Evolutionary conservation across 2,329 filamentous ascomycete genomes (phyloP), one percentile per base, ranked within the genome.

Genomic region (Dryadomyces quercus-mongolicae): DNA sequence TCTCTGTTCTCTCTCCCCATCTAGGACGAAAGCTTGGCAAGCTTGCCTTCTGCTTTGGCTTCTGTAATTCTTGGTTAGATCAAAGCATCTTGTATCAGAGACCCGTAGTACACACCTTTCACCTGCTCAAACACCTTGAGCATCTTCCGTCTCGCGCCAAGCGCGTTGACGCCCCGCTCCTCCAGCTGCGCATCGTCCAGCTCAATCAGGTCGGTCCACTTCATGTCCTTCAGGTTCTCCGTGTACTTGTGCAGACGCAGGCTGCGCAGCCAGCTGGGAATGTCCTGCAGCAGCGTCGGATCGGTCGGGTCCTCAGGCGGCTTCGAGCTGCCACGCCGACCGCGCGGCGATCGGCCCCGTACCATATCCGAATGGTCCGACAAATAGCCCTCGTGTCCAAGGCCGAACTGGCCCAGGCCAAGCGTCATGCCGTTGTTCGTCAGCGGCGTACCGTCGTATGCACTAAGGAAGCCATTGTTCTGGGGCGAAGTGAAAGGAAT

Each of bases 121-220:
- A 97, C 92, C 74, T 96, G 91, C 64, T 97, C 93, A 70, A 97
- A 97, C 55, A 97, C 93, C 81, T 98, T 98, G 57, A 98, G 74
- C 88, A 98, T 94, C 80, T 98, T 98, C 67, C 92, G 86, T 62
- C 93, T 79, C 18, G 93, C 93, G 62, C 93, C 93, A 55, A 97
- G 79, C 53, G 93, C 93, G 68, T 95, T 96, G 36, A 98, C 93
- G 51, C 93, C 93, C 52, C 89, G 85, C 25, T 89, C 87, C 71
- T 97, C 92, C 59, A 98, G 75, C 50, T 88, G 91, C 66, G 91
- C 91, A 62, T 98, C 93, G 64, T 96, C 89, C 62, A 98, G 74
- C 68, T 93, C 87, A 57, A 98, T 75, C 62, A 98, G 72, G 53
- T 98, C 93, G 31, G 85, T 87, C 93, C 93, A 98, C 64, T 93